These are phyloP conservation scores for Castanea crenata DNA, from an alignment of 306 rosid species.

Conservation along the genomic window DNA sequence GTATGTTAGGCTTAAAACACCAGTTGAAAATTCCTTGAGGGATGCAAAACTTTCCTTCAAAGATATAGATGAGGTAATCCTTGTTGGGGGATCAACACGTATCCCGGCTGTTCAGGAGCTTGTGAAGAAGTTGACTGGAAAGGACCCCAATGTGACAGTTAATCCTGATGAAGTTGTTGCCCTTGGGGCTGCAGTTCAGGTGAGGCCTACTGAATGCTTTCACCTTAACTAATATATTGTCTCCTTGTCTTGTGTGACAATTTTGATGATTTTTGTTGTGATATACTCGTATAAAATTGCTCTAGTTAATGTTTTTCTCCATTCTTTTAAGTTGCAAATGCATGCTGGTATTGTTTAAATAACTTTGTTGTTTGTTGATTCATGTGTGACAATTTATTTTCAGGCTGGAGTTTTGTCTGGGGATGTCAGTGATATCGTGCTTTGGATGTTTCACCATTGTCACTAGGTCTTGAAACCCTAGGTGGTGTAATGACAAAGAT, in stretches of 20 bases:
- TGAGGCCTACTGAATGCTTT: conserved; percentile 3
- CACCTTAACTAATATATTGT: too few species aligned
- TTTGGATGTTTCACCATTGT: conserved; percentile 82
- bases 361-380: too few species aligned
- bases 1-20: conserved; percentile 64
- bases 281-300: too few species aligned
- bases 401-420: conserved; percentile 62
- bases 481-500: conserved; percentile 98
- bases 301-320: too few species aligned
- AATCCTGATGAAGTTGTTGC: conserved; percentile 98
- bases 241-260: too few species aligned
- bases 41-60: conserved; percentile 86
- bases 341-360: too few species aligned
- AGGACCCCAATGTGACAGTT: conserved; percentile 87
- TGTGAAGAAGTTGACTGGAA: conserved; percentile 80
- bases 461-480: conserved; percentile 81
- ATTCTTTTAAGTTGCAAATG: too few species aligned
- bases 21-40: conserved; percentile 88
- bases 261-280: too few species aligned
- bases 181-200: conserved; percentile 96
- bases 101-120: conserved; percentile 91
- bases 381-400: background rate
- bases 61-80: conserved; percentile 85
- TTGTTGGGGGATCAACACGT: conserved; percentile 94
- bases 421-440: conserved; percentile 37